phyloP scores from a whole-genome alignment of 1,139 yeast genomes.

The Kurtzmaniella quercitrusa region DNA sequence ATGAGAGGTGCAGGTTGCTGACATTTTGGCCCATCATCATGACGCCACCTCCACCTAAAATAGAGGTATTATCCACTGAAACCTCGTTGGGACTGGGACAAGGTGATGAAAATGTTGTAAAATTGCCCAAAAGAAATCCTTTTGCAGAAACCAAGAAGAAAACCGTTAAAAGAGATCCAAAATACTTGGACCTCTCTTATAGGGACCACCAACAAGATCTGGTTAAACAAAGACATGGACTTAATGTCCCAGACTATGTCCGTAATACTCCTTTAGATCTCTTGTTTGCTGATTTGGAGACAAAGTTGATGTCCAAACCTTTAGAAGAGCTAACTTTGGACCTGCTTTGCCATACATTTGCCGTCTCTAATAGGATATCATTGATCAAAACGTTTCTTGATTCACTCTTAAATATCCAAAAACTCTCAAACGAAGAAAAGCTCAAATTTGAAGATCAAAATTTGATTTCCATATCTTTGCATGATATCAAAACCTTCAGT shows the following conservation, averaged over 20 bases:
- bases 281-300: conserved; percentile 29
- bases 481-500: conserved; percentile 75
- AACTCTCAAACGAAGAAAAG: conserved; percentile 21
- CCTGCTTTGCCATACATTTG: conserved; percentile 9
- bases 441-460: conserved; percentile 20
- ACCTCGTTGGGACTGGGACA: background rate
- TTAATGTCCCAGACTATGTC: conserved; percentile 28
- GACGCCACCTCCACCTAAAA: conserved; percentile 20
- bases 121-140: conserved; percentile 24
- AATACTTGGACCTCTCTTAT: conserved; percentile 27
- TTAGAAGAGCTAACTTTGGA: conserved; percentile 23
- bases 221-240: conserved; percentile 22
- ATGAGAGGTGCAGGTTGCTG: background rate
- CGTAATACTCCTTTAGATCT: conserved; percentile 34
- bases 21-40: too few species aligned
- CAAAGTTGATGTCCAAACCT: conserved; percentile 17
- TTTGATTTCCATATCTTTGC: conserved; percentile 69
- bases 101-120: conserved; percentile 1
- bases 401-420: conserved; percentile 33
- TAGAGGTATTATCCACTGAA: conserved; percentile 14
- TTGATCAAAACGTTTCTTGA: conserved; percentile 23
- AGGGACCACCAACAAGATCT: conserved; percentile 1
- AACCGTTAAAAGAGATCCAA: conserved; percentile 30
- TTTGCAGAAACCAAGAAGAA: conserved; percentile 24
- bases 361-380: conserved; percentile 7